Evolutionary conservation across 192 early-diverging fungal genomes (phyloP).

Genomic region (Umbelopsis sp.): DNA sequence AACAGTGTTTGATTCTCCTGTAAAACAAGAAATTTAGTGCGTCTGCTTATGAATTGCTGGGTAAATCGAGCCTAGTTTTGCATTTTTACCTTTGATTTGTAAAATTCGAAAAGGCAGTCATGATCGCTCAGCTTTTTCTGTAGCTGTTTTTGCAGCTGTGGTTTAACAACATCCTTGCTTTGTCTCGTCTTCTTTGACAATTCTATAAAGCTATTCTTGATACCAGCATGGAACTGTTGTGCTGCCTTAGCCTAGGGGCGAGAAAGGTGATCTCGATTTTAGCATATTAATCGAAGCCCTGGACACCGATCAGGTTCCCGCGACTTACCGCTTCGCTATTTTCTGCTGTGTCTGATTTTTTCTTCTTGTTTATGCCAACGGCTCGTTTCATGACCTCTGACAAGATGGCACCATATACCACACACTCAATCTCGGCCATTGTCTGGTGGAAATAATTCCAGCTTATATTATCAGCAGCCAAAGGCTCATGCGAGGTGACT

Average conservation of each 20-base stretch:
- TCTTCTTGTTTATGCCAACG: constrained; percentile 28
- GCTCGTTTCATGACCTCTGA: constrained; percentile 30
- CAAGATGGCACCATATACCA: constrained; percentile 33
- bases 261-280: background rate
- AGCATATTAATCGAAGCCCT: background rate
- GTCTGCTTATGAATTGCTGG: background rate
- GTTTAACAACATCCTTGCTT: constrained; percentile 27
- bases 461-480: background rate
- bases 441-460: constrained; percentile 29
- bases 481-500: background rate
- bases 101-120: background rate
- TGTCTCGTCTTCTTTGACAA: constrained; percentile 21
- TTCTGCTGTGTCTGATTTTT: constrained; percentile 29
- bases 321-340: constrained; percentile 26
- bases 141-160: constrained; percentile 31
- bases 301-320: background rate
- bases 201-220: constrained; percentile 23
- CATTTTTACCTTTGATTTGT: constrained; percentile 22
- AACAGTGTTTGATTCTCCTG: constrained; percentile 18
- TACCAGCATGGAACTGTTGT: constrained; percentile 15
- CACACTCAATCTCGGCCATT: constrained; percentile 9
- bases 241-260: background rate
- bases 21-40: background rate
- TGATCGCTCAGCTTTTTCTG: constrained; percentile 19
- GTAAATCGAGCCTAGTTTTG: background rate